phyloP scores from a whole-genome alignment of 148 eudicot genomes.

The Simmondsia chinensis region DNA sequence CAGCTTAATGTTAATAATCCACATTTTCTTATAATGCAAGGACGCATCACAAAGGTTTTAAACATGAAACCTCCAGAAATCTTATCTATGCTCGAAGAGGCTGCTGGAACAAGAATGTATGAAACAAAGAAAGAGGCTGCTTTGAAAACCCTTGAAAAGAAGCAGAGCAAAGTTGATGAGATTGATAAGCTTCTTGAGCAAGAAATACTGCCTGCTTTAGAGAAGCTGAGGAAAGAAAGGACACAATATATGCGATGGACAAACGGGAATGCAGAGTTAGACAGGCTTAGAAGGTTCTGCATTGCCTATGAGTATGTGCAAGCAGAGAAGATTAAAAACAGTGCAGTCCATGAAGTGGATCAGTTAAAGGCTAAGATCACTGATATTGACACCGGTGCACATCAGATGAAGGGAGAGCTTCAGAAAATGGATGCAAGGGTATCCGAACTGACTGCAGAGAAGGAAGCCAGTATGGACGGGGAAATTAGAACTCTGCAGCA shows the following conservation, averaged over 20 bases:
- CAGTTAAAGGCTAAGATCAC: slow-evolving; percentile 46
- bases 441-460: slow-evolving; percentile 56
- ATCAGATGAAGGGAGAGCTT: slow-evolving; percentile 44
- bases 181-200: slow-evolving; percentile 85
- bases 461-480: slow-evolving; percentile 90
- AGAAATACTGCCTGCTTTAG: slow-evolving; percentile 87
- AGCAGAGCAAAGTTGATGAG: slow-evolving; percentile 88
- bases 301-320: slow-evolving; percentile 86
- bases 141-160: slow-evolving; percentile 86
- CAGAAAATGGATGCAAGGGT: slow-evolving; percentile 67
- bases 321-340: slow-evolving; percentile 79
- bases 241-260: slow-evolving; percentile 99
- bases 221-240: slow-evolving; percentile 87
- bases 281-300: slow-evolving; percentile 83
- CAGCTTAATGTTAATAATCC: slow-evolving; percentile 98
- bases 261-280: slow-evolving; percentile 84
- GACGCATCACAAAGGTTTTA: slow-evolving; percentile 94
- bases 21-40: slow-evolving; percentile 99
- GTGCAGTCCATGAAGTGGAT: slow-evolving; percentile 59
- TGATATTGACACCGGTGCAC: slow-evolving; percentile 38
- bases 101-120: slow-evolving; percentile 99
- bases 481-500: slow-evolving; percentile 64
- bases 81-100: slow-evolving; percentile 98
- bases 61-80: slow-evolving; percentile 99
- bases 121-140: slow-evolving; percentile 98